These are phyloP conservation scores for Allium sativum DNA, from an alignment of 106 monocot species.

Conservation along the genomic window DNA sequence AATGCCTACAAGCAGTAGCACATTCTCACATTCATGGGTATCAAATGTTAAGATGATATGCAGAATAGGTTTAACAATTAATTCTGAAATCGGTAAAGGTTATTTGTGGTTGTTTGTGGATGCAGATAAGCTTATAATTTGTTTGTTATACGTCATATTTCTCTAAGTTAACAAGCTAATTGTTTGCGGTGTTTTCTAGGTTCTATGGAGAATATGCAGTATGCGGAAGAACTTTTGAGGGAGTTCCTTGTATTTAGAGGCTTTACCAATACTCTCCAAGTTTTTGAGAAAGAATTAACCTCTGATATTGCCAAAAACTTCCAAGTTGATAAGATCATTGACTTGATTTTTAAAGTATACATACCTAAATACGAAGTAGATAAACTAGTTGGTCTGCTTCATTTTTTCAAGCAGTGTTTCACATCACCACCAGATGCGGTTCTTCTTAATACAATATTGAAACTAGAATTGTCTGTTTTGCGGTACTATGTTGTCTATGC, in stretches of 20 bases:
- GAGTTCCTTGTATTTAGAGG: no score
- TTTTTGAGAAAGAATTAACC: constrained; percentile 66
- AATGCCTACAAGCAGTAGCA: no score
- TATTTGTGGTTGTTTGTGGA: no score
- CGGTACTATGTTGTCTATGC: constrained; percentile 79
- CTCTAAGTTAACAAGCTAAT: no score
- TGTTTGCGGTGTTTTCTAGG: neutral
- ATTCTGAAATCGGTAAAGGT: no score
- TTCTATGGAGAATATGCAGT: constrained; percentile 86
- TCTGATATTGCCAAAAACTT: constrained; percentile 83
- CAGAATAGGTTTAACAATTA: no score
- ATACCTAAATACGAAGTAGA: constrained; percentile 76
- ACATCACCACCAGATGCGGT: constrained; percentile 53
- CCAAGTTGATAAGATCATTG: constrained; percentile 84
- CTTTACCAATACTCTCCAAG: constrained; percentile 54
- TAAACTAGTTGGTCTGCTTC: constrained; percentile 52
- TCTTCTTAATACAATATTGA: constrained; percentile 48
- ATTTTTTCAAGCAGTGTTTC: constrained; percentile 80
- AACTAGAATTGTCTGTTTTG: constrained; percentile 68
- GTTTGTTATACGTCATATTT: no score
- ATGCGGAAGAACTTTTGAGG: constrained; percentile 82
- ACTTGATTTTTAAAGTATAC: constrained; percentile 77
- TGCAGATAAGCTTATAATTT: no score
- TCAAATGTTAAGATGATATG: no score
- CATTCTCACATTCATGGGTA: no score